Evolutionary conservation across 2,329 filamentous ascomycete genomes (phyloP), one percentile per base, ranked within the genome.

Genomic region (Cryphonectria naterciae): DNA sequence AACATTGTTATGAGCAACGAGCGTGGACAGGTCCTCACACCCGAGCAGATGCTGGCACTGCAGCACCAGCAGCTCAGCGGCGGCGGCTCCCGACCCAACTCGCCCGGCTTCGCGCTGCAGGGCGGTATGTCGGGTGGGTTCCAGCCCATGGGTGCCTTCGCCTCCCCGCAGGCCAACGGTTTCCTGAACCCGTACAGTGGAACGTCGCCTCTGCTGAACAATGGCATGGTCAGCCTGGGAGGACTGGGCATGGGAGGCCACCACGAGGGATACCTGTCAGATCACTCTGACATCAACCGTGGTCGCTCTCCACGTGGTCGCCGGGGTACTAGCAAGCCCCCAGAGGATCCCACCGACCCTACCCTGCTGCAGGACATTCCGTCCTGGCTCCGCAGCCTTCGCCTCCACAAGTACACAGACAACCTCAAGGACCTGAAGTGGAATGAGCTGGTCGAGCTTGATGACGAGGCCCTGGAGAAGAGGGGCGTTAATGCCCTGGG

Each of bases 331-430:
- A 97, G 94, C 60, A 99, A 98, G 87, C 96, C 96, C 41, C 96
- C 96, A 63, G 96, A 99, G 85, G 96, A 99, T 78, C 96, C 96
- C 4, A 98, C 95, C 28, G 96, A 99, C 81, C 92, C 93, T 22
- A 90, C 87, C 58, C 88, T 99, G 72, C 87, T 99, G 76, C 93
- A 97, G 82, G 96, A 99, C 78, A 98, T 99, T 75, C 95, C 96
- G 68, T 92, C 91, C 80, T 99, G 96, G 96, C 88, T 99, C 77
- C 91, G 96, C 79, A 98, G 94, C 80, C 87, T 98, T 79, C 91
- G 96, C 72, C 86, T 99, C 77, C 96, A 99, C 86, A 99, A 99
- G 85, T 99, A 99, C 83, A 99, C 96, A 13, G 96, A 99, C 76
- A 97, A 98, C 76, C 84, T 99, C 74, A 99, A 98, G 83, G 95